These are phyloP conservation scores for Xylaria sp. DNA, from an alignment of 2,329 filamentous ascomycete species.

Conservation along the genomic window DNA sequence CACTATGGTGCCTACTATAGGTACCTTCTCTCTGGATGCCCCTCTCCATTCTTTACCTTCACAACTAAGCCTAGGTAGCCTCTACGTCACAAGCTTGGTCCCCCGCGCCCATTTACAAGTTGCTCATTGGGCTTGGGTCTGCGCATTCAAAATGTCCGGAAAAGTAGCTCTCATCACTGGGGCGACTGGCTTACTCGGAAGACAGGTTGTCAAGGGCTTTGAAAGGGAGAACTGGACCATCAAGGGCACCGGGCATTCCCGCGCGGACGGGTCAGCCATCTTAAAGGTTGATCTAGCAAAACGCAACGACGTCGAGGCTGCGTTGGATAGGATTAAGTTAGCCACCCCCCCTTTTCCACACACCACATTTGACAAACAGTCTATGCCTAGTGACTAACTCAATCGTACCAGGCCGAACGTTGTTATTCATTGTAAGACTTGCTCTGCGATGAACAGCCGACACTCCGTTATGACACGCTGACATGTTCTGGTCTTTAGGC, in stretches of 20 bases:
- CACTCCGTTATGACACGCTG: neutral
- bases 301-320: slow-evolving; percentile 52
- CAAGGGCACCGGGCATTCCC: slow-evolving; percentile 74
- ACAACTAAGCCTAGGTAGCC: too few relatives aligned
- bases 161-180: slow-evolving; percentile 78
- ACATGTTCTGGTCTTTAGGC: slow-evolving; percentile 52
- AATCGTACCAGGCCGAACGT: slow-evolving; percentile 66
- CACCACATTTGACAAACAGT: neutral
- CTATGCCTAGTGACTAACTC: slow-evolving; percentile 26
- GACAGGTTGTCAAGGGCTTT: slow-evolving; percentile 77
- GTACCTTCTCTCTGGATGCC: neutral
- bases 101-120: neutral
- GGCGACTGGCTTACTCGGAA: slow-evolving; percentile 81
- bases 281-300: slow-evolving; percentile 63
- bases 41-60: neutral
- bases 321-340: slow-evolving; percentile 63
- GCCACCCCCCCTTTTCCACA: neutral
- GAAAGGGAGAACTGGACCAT: slow-evolving; percentile 69
- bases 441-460: neutral
- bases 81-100: slow-evolving; percentile 16
- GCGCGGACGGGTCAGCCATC: slow-evolving; percentile 72
- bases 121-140: neutral
- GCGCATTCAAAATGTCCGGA: slow-evolving; percentile 37
- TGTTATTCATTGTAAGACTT: slow-evolving; percentile 76
- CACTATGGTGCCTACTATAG: neutral